These are phyloP conservation scores for Didymella exigua DNA, from an alignment of 2,329 filamentous ascomycete genomes.

Conservation along the genomic window DNA sequence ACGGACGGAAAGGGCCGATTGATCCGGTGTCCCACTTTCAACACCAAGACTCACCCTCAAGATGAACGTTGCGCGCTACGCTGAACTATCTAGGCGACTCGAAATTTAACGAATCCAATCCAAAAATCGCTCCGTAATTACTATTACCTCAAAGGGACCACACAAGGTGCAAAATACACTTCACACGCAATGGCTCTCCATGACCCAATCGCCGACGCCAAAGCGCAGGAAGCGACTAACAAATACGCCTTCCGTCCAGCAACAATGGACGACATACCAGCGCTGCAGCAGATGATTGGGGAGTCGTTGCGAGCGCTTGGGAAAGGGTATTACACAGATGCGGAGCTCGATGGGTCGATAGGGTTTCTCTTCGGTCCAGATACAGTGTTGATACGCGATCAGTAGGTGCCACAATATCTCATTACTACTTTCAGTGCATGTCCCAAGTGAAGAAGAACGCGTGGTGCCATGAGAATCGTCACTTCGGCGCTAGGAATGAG, in stretches of 20 bases:
- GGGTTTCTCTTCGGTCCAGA: constrained; percentile 46
- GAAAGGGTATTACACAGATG: constrained; percentile 36
- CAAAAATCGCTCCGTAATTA: not conserved
- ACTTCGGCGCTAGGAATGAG: not conserved
- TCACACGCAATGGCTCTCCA: constrained; percentile 1
- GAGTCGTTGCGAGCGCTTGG: constrained; percentile 37
- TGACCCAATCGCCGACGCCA: constrained; percentile 39
- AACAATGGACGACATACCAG: constrained; percentile 38
- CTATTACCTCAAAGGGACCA: not conserved
- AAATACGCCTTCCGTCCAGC: constrained; percentile 38
- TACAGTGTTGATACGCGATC: constrained; percentile 40
- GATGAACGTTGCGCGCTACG: not conserved
- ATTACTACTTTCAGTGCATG: not conserved
- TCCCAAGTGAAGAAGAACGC: not conserved
- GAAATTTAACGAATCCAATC: not conserved
- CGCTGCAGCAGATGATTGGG: constrained; percentile 37
- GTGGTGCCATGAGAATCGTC: not conserved
- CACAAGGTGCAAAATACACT: not conserved
- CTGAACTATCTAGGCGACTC: not conserved
- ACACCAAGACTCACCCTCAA: not conserved
- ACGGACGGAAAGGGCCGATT: constrained; percentile 9
- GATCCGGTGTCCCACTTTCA: constrained; percentile 10
- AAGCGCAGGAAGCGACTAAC: constrained; percentile 43
- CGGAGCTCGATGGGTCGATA: constrained; percentile 46
- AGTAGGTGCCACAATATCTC: constrained; percentile 15